phyloP scores from a whole-genome alignment of 495 filamentous ascomycete species.

The Xylaria bambusicola region DNA sequence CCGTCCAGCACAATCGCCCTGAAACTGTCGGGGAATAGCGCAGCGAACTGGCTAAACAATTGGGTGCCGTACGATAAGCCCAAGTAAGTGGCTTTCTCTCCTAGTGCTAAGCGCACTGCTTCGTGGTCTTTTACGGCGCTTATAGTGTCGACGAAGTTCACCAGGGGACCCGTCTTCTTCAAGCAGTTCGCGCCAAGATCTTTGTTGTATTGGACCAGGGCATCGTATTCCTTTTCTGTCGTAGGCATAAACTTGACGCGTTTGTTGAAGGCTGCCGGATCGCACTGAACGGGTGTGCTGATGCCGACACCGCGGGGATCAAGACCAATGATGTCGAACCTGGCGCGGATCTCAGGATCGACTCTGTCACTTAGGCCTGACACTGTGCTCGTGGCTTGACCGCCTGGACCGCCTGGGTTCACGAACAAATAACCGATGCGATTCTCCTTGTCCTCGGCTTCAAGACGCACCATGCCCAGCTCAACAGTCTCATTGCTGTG shows the following conservation, averaged over 20 bases:
- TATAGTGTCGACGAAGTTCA: conserved; percentile 44
- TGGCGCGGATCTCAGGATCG: conserved; percentile 27
- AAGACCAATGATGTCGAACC: conserved; percentile 35
- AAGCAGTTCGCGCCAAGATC: conserved; percentile 40
- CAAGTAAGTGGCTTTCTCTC: conserved; percentile 33
- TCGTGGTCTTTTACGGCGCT: conserved; percentile 46
- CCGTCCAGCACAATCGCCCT: conserved; percentile 34
- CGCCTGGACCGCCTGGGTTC: conserved; percentile 44
- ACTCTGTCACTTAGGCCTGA: conserved; percentile 5
- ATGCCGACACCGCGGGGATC: conserved; percentile 38
- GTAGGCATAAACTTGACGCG: conserved; percentile 34
- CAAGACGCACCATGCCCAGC: conserved; percentile 29
- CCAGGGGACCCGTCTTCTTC: conserved; percentile 35
- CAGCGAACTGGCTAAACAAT: conserved; percentile 49
- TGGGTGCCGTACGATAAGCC: conserved; percentile 60
- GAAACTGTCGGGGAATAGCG: conserved; percentile 34
- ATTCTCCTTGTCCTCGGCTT: conserved; percentile 25
- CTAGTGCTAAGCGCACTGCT: conserved; percentile 42
- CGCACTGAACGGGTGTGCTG: conserved; percentile 43
- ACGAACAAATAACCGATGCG: conserved; percentile 40
- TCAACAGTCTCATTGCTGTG: conserved; percentile 29
- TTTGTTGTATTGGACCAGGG: conserved; percentile 35
- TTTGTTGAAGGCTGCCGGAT: conserved; percentile 36
- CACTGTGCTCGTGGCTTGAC: conserved; percentile 25
- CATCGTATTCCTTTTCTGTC: conserved; percentile 33